Conservation (phyloP, 179 eudicot species). For the Heliamphora pulchella region DNA sequence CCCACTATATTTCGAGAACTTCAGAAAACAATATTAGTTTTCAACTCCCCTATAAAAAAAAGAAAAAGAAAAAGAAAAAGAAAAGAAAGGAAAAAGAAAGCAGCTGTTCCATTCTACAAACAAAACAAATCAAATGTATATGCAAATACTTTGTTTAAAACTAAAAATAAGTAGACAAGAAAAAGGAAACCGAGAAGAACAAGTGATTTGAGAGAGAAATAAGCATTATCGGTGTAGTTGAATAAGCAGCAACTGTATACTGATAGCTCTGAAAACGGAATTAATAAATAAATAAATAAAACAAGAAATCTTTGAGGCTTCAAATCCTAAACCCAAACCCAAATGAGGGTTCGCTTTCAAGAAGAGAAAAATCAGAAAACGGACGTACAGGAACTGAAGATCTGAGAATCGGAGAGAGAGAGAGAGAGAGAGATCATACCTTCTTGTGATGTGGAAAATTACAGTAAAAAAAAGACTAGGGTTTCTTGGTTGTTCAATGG, state of each 20-base stretch:
- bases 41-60: background rate
- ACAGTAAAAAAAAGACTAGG: background rate
- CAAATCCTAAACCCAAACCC: background rate
- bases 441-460: background rate
- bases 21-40: background rate
- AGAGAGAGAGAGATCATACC: conserved; percentile 3
- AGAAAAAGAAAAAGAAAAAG: background rate
- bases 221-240: background rate
- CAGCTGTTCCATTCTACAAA: background rate
- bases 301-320: background rate
- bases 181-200: background rate
- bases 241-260: too few species aligned
- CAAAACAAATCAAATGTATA: too few species aligned
- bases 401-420: background rate
- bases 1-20: background rate
- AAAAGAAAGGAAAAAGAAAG: background rate
- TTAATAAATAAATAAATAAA: background rate
- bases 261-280: background rate
- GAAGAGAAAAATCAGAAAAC: background rate
- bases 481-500: background rate
- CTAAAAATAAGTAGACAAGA: background rate
- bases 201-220: background rate
- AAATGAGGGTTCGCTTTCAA: background rate
- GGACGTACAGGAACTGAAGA: background rate
- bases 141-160: background rate